Conservation (phyloP, 345 rosid genomes). For the Lepidium aucheri region DNA sequence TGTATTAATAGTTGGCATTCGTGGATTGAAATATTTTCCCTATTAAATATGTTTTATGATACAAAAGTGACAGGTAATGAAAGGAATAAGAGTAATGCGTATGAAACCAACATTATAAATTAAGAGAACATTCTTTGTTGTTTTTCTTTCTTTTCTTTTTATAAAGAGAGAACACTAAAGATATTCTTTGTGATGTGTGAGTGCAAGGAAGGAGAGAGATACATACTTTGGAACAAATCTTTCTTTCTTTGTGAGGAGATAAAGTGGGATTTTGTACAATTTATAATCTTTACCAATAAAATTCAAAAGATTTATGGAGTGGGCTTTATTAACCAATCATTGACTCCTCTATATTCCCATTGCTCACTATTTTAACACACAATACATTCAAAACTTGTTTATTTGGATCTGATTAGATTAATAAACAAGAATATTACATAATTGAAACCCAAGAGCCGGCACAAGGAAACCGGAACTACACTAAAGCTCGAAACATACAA, state of each 20-base stretch:
- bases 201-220: slow-evolving; percentile 15
- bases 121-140: slow-evolving; percentile 26
- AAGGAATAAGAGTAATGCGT: slow-evolving; percentile 19
- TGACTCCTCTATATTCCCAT: slow-evolving; percentile 9
- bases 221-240: slow-evolving; percentile 18
- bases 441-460: too few species aligned
- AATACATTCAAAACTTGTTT: background rate
- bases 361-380: background rate
- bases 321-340: slow-evolving; percentile 5
- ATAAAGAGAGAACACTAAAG: slow-evolving; percentile 30
- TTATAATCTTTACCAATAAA: slow-evolving; percentile 3
- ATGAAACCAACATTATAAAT: slow-evolving; percentile 9
- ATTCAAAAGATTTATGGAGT: background rate
- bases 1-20: slow-evolving; percentile 11
- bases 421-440: too few species aligned
- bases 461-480: too few species aligned
- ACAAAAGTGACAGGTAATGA: slow-evolving; percentile 26
- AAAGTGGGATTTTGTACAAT: slow-evolving; percentile 25
- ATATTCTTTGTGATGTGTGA: slow-evolving; percentile 21
- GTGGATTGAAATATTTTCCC: background rate
- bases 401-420: too few species aligned
- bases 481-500: too few species aligned
- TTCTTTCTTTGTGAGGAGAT: slow-evolving; percentile 28
- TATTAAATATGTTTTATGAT: slow-evolving; percentile 1
- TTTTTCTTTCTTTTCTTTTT: slow-evolving; percentile 29